Evolutionary conservation across 2,329 filamentous ascomycete species (phyloP), one percentile per base, ranked within the genome.

Genomic region (Curvularia lunata): DNA sequence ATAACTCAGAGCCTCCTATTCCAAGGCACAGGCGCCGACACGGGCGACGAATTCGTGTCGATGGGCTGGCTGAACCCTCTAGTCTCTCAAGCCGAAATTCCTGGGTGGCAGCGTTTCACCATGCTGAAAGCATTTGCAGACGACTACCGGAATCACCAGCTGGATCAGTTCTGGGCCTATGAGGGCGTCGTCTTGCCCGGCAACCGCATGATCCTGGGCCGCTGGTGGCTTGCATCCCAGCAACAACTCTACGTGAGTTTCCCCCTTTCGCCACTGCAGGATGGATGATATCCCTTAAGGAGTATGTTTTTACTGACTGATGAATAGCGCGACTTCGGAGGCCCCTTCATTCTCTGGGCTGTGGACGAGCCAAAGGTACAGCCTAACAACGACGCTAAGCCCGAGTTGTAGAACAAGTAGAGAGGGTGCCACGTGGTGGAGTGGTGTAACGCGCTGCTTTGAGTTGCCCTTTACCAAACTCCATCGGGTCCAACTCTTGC

Each of bases 21-120:
- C 56, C 70, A 74, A 16, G 77, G 77, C 6, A 66, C 65, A 3
- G 79, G 80, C 1, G 59, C 67, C n/a, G 78, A 81, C 32, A 62
- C 71, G 6, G 70, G 74, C 0, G 69, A 75, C 7, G 49, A 69
- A 38, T 77, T 75, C 59, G 61, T 61, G n/a, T 67, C 68, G 3
- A 62, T 74, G 2, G 84, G 84, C 43, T 83, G 80, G 74, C 70
- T 86, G 19, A 83, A 84, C 61, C 71, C 79, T 0, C 69, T 86
- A 1, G 81, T 81, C 0, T 63, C 73, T 2, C 84, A 86, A 61
- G 58, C 56, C 13, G 69, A 61, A 0, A 81, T 86, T 12, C 78
- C 80, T 0, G 84, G 84, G 19, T 86, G 81, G 76, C 81, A 84
- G 71, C 78, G 83, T 30, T 73, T 86, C 54, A 82, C 79, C 0